These are phyloP conservation scores for Volvariella surrecta DNA, from an alignment of 1,284 basidiomycete genomes.

Conservation along the genomic window DNA sequence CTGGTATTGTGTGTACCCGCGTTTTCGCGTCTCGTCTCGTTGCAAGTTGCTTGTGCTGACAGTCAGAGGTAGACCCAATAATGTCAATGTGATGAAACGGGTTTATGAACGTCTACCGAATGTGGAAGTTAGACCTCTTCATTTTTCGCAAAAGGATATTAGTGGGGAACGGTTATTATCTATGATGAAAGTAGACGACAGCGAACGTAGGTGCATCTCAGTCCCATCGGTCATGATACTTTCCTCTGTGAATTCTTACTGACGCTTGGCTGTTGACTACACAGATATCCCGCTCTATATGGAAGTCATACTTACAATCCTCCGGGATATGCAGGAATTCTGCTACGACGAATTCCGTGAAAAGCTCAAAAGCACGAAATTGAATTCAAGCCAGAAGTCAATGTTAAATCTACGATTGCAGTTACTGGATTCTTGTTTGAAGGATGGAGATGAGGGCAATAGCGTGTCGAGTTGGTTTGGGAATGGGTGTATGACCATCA, in stretches of 20 bases:
- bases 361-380: conserved; percentile 5
- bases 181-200: conserved; percentile 25
- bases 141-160: conserved; percentile 21
- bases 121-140: conserved; percentile 20
- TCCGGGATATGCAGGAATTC: conserved; percentile 11
- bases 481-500: too few relatives aligned
- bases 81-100: conserved; percentile 15
- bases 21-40: background rate
- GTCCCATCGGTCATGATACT: too few relatives aligned
- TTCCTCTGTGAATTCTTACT: too few relatives aligned
- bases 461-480: too few relatives aligned
- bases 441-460: too few relatives aligned
- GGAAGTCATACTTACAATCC: conserved; percentile 10
- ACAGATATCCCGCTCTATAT: conserved; percentile 12
- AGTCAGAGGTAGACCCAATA: conserved; percentile 13
- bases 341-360: conserved; percentile 13
- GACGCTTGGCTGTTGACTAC: too few relatives aligned
- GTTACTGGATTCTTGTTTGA: conserved; percentile 11
- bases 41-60: conserved; percentile 1
- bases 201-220: conserved; percentile 8
- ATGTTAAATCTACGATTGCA: conserved; percentile 11
- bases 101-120: conserved; percentile 20
- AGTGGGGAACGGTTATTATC: conserved; percentile 22
- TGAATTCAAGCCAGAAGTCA: conserved; percentile 6
- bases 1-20: conserved; percentile 8